phyloP scores from a whole-genome alignment of 139 green algal species.

The Trebouxia sp. region DNA sequence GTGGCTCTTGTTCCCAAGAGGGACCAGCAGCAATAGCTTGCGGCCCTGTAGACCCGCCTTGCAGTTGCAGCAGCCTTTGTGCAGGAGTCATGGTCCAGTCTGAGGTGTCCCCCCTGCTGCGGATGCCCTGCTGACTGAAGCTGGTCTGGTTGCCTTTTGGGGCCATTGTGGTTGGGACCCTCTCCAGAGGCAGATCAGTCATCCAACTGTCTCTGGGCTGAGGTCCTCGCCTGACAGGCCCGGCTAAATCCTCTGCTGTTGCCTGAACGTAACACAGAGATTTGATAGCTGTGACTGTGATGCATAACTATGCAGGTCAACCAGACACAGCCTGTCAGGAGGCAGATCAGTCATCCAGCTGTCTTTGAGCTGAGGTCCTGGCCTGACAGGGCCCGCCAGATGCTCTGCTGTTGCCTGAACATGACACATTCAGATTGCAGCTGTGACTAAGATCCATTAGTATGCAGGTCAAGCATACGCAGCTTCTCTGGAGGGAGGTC shows the following conservation, averaged over 20 bases:
- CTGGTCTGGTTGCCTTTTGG: conserved; percentile 32
- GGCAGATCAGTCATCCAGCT: conserved; percentile 86
- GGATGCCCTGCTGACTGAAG: conserved; percentile 36
- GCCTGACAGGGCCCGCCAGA: conserved; percentile 31
- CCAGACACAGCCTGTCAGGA: conserved; percentile 46
- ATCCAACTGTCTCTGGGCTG: conserved; percentile 73
- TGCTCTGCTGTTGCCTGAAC: conserved; percentile 57
- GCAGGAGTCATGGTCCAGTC: conserved; percentile 74
- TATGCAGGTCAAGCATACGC: too few species aligned
- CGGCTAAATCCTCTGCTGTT: conserved; percentile 49
- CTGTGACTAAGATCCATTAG: too few species aligned
- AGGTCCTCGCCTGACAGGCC: conserved; percentile 23
- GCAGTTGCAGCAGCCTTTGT: conserved; percentile 44
- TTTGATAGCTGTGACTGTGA: too few species aligned
- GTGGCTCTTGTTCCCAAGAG: not conserved
- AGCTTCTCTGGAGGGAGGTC: conserved; percentile 64
- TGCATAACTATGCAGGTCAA: too few species aligned
- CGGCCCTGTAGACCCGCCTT: conserved; percentile 13
- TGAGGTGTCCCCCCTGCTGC: conserved; percentile 59
- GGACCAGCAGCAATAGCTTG: conserved; percentile 2
- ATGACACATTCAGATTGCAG: too few species aligned
- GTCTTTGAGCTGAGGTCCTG: conserved; percentile 43
- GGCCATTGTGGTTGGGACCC: conserved; percentile 14
- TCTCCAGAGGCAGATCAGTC: conserved; percentile 73
- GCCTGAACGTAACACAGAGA: too few species aligned